phyloP scores from a whole-genome alignment of 2,329 filamentous ascomycete genomes.

The Botryotinia globosa region DNA sequence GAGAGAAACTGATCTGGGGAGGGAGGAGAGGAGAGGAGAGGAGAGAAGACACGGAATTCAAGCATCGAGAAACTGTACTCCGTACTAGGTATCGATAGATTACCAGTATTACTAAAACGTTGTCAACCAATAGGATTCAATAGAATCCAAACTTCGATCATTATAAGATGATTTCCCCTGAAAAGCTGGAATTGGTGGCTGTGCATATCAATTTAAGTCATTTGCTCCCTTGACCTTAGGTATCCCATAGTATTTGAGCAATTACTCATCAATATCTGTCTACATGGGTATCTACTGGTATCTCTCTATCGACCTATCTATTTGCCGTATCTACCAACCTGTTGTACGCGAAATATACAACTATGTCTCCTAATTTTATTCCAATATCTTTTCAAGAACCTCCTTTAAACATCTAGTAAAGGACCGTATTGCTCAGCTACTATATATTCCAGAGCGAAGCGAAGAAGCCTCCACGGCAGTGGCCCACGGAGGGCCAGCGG shows the following conservation, averaged over 20 bases:
- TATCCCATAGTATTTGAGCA: neutral
- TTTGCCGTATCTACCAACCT: neutral
- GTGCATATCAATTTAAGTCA: neutral
- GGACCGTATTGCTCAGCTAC: neutral
- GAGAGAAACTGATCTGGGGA: neutral
- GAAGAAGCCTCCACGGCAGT: neutral
- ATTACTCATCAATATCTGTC: constrained; percentile 2
- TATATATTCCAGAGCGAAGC: neutral
- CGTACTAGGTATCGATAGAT: no score
- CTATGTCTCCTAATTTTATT: neutral
- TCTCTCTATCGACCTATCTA: no score
- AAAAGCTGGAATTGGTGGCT: no score
- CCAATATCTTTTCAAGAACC: neutral
- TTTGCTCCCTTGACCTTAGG: neutral
- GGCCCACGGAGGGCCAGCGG: neutral
- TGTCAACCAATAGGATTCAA: neutral
- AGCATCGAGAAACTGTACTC: neutral
- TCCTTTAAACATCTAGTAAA: neutral
- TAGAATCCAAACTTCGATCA: no score
- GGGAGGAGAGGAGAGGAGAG: neutral
- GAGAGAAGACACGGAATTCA: neutral
- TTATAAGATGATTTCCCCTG: neutral
- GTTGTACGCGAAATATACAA: no score
- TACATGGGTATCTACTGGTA: no score
- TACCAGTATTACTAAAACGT: neutral